phyloP scores from a whole-genome alignment of 768 basidiomycete species.

The Boletellus emodensis region DNA sequence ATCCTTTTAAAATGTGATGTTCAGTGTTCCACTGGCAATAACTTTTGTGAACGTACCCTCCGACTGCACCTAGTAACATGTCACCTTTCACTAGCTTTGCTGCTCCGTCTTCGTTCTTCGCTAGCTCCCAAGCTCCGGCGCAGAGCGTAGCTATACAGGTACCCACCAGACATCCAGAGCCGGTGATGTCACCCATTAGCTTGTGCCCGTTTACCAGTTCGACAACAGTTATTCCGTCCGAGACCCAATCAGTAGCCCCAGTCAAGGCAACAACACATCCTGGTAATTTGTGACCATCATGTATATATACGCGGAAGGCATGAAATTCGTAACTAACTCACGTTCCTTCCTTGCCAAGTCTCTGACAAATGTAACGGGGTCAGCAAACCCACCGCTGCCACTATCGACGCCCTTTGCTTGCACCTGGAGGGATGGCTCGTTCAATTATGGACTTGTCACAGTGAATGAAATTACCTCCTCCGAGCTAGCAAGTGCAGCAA shows the following conservation, averaged over 20 bases:
- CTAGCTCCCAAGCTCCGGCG: slow-evolving; percentile 55
- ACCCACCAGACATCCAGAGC: slow-evolving; percentile 83
- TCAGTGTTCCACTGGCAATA: background rate
- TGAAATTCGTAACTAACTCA: slow-evolving; percentile 33
- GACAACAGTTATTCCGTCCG: slow-evolving; percentile 72
- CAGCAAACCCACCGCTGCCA: slow-evolving; percentile 67
- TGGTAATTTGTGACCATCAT: slow-evolving; percentile 24
- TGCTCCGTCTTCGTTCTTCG: slow-evolving; percentile 22
- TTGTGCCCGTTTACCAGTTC: slow-evolving; percentile 69
- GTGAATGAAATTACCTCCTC: slow-evolving; percentile 49
- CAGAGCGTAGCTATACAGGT: slow-evolving; percentile 78
- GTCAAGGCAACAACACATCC: slow-evolving; percentile 82
- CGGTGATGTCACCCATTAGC: slow-evolving; percentile 77
- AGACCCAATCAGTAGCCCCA: slow-evolving; percentile 77
- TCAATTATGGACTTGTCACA: background rate
- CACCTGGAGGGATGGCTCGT: slow-evolving; percentile 41
- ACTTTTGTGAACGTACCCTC: slow-evolving; percentile 51
- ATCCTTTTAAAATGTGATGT: slow-evolving; percentile 35
- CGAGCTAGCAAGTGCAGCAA: slow-evolving; percentile 74
- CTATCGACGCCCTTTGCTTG: slow-evolving; percentile 83
- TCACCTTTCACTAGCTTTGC: slow-evolving; percentile 65
- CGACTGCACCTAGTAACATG: slow-evolving; percentile 70
- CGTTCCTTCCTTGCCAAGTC: slow-evolving; percentile 70
- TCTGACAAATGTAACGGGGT: slow-evolving; percentile 69
- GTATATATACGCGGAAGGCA: background rate